Conservation (phyloP, 331 rosid genomes). For the Quercus lobata region DNA sequence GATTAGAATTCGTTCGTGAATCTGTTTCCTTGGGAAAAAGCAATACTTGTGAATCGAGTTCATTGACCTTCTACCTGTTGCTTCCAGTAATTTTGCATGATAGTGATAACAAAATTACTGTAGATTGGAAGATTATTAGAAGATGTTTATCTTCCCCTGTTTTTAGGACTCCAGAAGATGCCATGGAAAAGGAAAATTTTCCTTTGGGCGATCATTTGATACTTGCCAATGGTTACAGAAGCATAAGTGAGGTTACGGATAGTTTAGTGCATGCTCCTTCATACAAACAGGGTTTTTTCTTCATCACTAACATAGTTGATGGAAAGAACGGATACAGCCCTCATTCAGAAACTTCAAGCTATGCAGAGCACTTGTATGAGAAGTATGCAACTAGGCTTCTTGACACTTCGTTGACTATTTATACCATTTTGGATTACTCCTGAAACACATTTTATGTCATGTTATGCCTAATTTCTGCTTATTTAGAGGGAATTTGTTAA, state of each 20-base stretch:
- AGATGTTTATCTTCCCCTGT: constrained; percentile 80
- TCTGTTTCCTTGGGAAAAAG: constrained; percentile 59
- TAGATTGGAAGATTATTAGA: constrained; percentile 71
- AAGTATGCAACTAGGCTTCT: constrained; percentile 44
- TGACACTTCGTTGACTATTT: neutral
- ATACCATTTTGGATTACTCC: constrained; percentile 9
- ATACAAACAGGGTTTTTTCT: constrained; percentile 45
- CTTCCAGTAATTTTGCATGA: constrained; percentile 65
- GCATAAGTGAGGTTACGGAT: constrained; percentile 54
- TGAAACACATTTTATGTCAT: neutral
- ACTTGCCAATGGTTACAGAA: constrained; percentile 66
- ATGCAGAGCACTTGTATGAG: constrained; percentile 41
- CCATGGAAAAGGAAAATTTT: constrained; percentile 10
- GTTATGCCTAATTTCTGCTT: constrained; percentile 7
- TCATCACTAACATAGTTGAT: constrained; percentile 40
- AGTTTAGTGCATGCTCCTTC: constrained; percentile 70
- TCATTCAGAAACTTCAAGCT: constrained; percentile 36
- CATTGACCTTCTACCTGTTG: constrained; percentile 70
- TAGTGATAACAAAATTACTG: constrained; percentile 28
- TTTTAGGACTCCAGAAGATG: constrained; percentile 44
- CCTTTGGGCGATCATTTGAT: constrained; percentile 31
- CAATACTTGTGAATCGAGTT: constrained; percentile 23
- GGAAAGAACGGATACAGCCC: constrained; percentile 60
- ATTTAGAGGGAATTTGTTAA: neutral
- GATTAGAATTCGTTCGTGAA: constrained; percentile 58